phyloP scores from a whole-genome alignment of 1,284 basidiomycete genomes.

The Trichosporon sp. region DNA sequence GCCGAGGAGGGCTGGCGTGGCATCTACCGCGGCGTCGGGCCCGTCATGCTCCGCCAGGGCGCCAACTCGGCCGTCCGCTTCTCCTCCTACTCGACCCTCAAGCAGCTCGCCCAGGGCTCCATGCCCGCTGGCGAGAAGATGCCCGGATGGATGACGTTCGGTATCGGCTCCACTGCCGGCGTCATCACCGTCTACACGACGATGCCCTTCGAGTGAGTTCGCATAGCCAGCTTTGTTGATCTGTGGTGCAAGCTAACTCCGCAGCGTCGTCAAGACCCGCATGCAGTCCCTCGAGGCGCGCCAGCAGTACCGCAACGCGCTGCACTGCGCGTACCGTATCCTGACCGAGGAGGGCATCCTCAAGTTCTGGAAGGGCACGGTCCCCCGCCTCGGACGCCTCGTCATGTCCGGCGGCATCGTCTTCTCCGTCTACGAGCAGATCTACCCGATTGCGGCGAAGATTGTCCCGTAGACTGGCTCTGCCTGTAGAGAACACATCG shows the following conservation, averaged over 20 bases:
- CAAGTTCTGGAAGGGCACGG: constrained; percentile 94
- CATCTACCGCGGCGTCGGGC: constrained; percentile 87
- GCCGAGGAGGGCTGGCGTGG: constrained; percentile 71
- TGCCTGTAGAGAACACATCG: neutral
- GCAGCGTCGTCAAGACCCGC: constrained; percentile 90
- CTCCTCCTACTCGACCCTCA: constrained; percentile 88
- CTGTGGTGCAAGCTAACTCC: constrained; percentile 3
- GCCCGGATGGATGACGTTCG: constrained; percentile 85
- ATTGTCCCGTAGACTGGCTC: neutral
- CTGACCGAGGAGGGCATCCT: constrained; percentile 81
- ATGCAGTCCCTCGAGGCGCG: constrained; percentile 90
- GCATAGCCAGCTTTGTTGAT: neutral
- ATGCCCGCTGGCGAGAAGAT: constrained; percentile 76
- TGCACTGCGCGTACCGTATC: constrained; percentile 90
- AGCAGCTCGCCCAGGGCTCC: constrained; percentile 83
- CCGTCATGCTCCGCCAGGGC: constrained; percentile 96
- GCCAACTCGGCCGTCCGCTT: constrained; percentile 97
- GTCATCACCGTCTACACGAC: constrained; percentile 85
- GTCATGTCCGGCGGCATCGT: constrained; percentile 91
- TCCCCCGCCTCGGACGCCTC: constrained; percentile 75
- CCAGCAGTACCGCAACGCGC: constrained; percentile 79
- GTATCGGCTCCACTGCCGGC: constrained; percentile 87
- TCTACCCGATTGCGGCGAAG: constrained; percentile 39
- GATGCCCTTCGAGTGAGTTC: constrained; percentile 82
- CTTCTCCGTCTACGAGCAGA: constrained; percentile 80